These are phyloP conservation scores for Thelonectria discophora DNA, from an alignment of 2,329 filamentous ascomycete genomes.

Conservation along the genomic window DNA sequence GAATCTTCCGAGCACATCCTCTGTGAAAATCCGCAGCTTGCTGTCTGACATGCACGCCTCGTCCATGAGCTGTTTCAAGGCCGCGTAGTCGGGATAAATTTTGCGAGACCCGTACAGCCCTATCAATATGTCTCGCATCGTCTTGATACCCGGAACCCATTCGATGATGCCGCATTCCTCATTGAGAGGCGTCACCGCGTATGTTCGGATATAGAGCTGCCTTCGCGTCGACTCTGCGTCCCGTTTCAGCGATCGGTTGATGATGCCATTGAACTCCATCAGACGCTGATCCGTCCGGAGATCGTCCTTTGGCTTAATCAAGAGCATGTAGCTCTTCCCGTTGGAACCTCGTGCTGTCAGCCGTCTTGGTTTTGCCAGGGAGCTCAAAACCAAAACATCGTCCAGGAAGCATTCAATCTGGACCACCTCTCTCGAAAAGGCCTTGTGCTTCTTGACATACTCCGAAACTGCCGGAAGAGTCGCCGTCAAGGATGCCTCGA, in stretches of 20 bases:
- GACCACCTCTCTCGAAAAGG: conserved; percentile 86
- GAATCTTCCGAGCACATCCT: conserved; percentile 71
- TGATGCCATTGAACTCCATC: conserved; percentile 99
- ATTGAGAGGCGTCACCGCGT: conserved; percentile 94
- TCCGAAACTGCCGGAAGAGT: conserved; percentile 80
- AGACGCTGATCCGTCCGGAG: conserved; percentile 95
- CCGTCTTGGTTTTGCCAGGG: conserved; percentile 90
- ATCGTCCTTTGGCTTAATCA: conserved; percentile 99
- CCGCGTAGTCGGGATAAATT: conserved; percentile 73
- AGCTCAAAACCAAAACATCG: conserved; percentile 88
- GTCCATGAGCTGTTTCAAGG: conserved; percentile 71
- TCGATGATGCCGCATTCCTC: conserved; percentile 98
- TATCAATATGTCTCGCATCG: conserved; percentile 89
- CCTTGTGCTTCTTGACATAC: conserved; percentile 78
- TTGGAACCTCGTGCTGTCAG: conserved; percentile 89
- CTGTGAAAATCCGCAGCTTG: conserved; percentile 76
- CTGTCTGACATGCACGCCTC: conserved; percentile 64
- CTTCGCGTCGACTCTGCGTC: conserved; percentile 91
- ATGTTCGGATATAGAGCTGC: conserved; percentile 94
- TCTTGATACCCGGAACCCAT: conserved; percentile 97
- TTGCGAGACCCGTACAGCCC: conserved; percentile 79
- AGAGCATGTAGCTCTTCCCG: conserved; percentile 84
- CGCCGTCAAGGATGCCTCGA: conserved; percentile 84
- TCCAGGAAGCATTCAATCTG: conserved; percentile 85
- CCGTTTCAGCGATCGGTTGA: conserved; percentile 91